These are phyloP conservation scores for Polygonum maritimum DNA, from an alignment of 148 eudicot species.

Conservation along the genomic window DNA sequence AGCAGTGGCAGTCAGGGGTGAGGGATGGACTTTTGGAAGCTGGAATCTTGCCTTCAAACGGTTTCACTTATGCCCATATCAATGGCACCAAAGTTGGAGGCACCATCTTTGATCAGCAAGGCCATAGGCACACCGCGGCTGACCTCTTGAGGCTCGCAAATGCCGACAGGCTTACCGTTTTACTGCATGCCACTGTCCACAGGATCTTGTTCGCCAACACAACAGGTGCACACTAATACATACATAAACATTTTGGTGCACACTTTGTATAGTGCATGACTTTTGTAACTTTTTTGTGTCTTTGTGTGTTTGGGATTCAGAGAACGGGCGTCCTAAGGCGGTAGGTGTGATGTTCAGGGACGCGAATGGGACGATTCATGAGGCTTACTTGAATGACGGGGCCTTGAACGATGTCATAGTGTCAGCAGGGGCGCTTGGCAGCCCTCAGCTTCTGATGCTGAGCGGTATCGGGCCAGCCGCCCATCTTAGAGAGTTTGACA, in stretches of 20 bases:
- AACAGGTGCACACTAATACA: not conserved
- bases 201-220: slow-evolving; percentile 19
- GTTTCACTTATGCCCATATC: slow-evolving; percentile 68
- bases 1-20: slow-evolving; percentile 71
- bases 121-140: slow-evolving; percentile 69
- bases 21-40: slow-evolving; percentile 54
- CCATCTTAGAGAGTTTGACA: slow-evolving; percentile 60
- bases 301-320: slow-evolving; percentile 26
- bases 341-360: slow-evolving; percentile 65
- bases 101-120: slow-evolving; percentile 50
- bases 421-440: slow-evolving; percentile 80
- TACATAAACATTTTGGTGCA: too few species aligned
- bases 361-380: slow-evolving; percentile 40
- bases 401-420: slow-evolving; percentile 54
- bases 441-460: slow-evolving; percentile 83
- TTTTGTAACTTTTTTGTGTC: too few species aligned
- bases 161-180: slow-evolving; percentile 38
- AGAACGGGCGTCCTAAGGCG: slow-evolving; percentile 44
- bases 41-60: slow-evolving; percentile 62
- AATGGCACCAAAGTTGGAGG: slow-evolving; percentile 83
- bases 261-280: too few species aligned
- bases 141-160: slow-evolving; percentile 56
- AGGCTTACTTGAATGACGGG: slow-evolving; percentile 46
- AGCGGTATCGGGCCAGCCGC: slow-evolving; percentile 75
- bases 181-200: slow-evolving; percentile 63